A percentile compares a stretch with the other conserved stretches of the same genome.
Conservation (phyloP, 805 yeast genomes). For the Millerozyma miso region DNA sequence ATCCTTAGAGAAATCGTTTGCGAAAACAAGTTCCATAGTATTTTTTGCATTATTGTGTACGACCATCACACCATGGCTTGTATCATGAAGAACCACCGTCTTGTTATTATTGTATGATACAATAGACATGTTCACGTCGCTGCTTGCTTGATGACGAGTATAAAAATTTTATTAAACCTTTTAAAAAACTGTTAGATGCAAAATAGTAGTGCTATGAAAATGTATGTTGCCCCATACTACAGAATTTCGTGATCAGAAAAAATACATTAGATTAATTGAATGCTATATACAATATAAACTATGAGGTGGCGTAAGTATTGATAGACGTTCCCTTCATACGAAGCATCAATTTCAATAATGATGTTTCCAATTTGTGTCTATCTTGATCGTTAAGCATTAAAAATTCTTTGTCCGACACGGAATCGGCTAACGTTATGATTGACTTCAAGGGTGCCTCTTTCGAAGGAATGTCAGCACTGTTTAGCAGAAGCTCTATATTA, state of each 20-base stretch:
- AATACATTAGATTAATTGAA: conserved; percentile 1
- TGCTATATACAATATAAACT: not conserved
- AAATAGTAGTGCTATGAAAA: not conserved
- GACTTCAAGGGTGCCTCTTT: not conserved
- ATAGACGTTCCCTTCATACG: conserved; percentile 18
- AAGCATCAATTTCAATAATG: conserved; percentile 29
- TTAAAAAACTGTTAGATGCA: not conserved
- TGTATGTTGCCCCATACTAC: not conserved
- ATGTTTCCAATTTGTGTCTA: conserved; percentile 27
- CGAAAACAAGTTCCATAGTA: conserved; percentile 23
- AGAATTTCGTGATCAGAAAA: conserved; percentile 1
- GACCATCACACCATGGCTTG: conserved; percentile 29
- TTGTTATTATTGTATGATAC: conserved; percentile 32
- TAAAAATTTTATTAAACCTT: not conserved
- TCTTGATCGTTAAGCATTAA: conserved; percentile 12
- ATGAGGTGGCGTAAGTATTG: not conserved
- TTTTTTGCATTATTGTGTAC: conserved; percentile 30
- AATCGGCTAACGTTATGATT: not conserved
- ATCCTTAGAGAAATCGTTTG: conserved; percentile 3
- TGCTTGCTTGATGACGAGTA: not conserved
- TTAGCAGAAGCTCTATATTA: too few relatives aligned
- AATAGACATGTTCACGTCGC: conserved; percentile 24
- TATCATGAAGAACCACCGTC: conserved; percentile 33
- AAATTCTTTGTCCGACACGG: conserved; percentile 11
- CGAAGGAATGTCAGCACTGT: not conserved